Base-by-base conservation (phyloP, 768 basidiomycete genomes). In the Lactarius indigo region DNA sequence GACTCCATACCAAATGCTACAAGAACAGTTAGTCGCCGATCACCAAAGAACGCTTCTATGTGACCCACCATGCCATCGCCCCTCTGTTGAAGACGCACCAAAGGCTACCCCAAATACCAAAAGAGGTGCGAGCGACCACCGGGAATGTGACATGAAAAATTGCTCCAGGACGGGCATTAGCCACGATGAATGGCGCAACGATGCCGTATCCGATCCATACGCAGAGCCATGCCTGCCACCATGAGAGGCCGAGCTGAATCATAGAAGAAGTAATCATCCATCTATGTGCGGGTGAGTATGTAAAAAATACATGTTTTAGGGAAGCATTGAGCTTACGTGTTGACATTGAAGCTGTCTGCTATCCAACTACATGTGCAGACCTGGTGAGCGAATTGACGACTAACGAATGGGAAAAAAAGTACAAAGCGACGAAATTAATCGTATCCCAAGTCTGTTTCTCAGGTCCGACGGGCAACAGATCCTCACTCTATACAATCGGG, bases 161-260 rank as follows among this genome's bases (percentile, higher is more conserved):
- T 2, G 90, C 91, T 57, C 91, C 90, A 5, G 88, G 89, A 31
- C 88, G 83, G 30, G 89, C 91, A 73, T 92, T 94, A 69, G 90
- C 74, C 30, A 87, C 87, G 66, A 94, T 82, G 77, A 95, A 88
- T 0, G 86, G 86, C 1, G 88, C 86, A 26, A 73, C 73, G 3
- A 75, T 59, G 20, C 71, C 70, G 56, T 79, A 77, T 20, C 76
- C 77, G 41, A 89, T 69, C 88, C 87, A 90, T 15, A 89, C 88
- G 66, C 87, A 91, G 61, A 93, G 81, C 89, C 91, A 90, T 18
- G 91, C 87, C 74, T 92, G 88, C 90, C 89, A 92, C 90, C 89
- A 92, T 0, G 87, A 87, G 35, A 92, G 81, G 3, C 88, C 87
- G 33, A 86, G 76, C 68, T 88, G 84, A 37, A 87, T 82, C 89